Conservation (phyloP, 768 basidiomycete genomes). For the Xerocomus brunneocitrinus region DNA sequence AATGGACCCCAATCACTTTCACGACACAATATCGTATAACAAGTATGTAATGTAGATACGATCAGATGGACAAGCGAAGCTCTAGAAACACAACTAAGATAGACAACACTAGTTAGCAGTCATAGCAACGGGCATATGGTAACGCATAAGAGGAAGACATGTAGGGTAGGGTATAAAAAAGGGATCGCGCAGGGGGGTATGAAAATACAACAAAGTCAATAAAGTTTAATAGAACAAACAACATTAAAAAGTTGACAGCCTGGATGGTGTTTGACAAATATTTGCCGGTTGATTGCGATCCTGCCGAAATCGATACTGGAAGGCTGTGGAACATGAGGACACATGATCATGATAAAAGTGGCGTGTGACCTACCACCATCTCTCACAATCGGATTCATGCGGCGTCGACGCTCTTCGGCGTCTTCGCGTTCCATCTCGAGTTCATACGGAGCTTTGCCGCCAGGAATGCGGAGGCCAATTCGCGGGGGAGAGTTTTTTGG, state of each 20-base stretch:
- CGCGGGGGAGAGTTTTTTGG: constrained; percentile 49
- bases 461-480: constrained; percentile 52
- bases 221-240: constrained; percentile 10
- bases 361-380: constrained; percentile 42
- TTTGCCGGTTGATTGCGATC: constrained; percentile 41
- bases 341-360: neutral
- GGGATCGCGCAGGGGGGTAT: constrained; percentile 10
- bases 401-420: constrained; percentile 43
- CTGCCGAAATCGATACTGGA: constrained; percentile 60
- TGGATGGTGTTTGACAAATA: constrained; percentile 44
- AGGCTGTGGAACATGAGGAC: constrained; percentile 34
- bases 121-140: constrained; percentile 15
- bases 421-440: constrained; percentile 68
- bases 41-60: constrained; percentile 19
- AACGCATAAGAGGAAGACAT: constrained; percentile 15
- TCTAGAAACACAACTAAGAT: constrained; percentile 25
- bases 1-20: neutral
- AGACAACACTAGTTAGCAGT: constrained; percentile 2
- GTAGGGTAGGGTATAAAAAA: constrained; percentile 19
- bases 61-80: neutral
- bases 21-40: neutral
- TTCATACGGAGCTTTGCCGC: constrained; percentile 64
- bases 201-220: constrained; percentile 23
- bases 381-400: constrained; percentile 59
- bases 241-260: constrained; percentile 55